Percentiles rank a stretch among this genome's conserved stretches.
Evolutionary conservation across 352 stramenopile species (phyloP).

Genomic region (Phytophthora pini): DNA sequence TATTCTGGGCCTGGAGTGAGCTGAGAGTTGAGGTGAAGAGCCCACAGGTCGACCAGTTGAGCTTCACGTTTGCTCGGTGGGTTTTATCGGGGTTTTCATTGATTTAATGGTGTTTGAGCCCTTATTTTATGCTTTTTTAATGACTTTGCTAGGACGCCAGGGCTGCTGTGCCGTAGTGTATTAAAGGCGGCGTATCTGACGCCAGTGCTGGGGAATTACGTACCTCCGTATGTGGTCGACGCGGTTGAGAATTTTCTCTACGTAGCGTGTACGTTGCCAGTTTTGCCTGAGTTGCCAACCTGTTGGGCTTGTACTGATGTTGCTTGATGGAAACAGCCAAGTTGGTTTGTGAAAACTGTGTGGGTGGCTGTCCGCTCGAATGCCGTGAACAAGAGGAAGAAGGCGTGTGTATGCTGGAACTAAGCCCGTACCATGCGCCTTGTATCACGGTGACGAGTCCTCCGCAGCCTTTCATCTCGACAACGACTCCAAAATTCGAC

Average conservation of each 20-base stretch:
- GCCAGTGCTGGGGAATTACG: constrained; percentile 47
- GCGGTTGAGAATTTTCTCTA: constrained; percentile 55
- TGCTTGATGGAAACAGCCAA: constrained; percentile 43
- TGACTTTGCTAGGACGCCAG: constrained; percentile 46
- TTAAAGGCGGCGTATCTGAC: constrained; percentile 49
- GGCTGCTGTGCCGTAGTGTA: constrained; percentile 60
- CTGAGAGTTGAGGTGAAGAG: constrained; percentile 68
- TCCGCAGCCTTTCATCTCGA: constrained; percentile 63
- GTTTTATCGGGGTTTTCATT: constrained; percentile 8
- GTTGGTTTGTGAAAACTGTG: constrained; percentile 76
- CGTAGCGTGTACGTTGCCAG: constrained; percentile 42
- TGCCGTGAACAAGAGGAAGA: constrained; percentile 45
- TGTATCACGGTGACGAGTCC: constrained; percentile 74
- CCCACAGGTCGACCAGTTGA: constrained; percentile 51
- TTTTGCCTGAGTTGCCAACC: not conserved
- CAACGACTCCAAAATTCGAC: constrained; percentile 45
- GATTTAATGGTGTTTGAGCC: not conserved
- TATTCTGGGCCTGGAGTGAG: constrained; percentile 86
- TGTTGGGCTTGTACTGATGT: not conserved
- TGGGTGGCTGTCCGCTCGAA: constrained; percentile 64
- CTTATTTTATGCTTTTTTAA: constrained; percentile 17
- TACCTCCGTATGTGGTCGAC: constrained; percentile 47
- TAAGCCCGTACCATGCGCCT: constrained; percentile 83
- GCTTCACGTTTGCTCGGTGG: constrained; percentile 64
- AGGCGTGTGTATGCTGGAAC: constrained; percentile 55